phyloP scores from a whole-genome alignment of 495 filamentous ascomycete genomes.

The Platismatia glauca region DNA sequence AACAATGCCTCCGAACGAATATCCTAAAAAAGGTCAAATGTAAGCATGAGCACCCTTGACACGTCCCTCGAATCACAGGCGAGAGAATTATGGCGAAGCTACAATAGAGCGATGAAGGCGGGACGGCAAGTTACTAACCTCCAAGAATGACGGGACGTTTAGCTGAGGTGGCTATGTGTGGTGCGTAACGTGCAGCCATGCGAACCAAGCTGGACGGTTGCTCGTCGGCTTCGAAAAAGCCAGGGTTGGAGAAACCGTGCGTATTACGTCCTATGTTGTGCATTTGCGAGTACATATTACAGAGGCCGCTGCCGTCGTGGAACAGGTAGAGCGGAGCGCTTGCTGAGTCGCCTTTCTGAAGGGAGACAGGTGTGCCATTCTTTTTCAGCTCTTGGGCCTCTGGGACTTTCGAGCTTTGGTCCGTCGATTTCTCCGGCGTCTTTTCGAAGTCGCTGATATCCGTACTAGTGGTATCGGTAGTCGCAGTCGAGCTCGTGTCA shows the following conservation, averaged over 20 bases:
- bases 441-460: too few species aligned
- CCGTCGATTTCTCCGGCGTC: too few species aligned
- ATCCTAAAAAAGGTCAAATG: neutral
- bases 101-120: too few species aligned
- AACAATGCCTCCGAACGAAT: slow-evolving; percentile 19
- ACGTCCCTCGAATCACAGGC: too few species aligned
- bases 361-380: neutral
- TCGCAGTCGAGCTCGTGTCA: slow-evolving; percentile 1
- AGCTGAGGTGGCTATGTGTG: slow-evolving; percentile 3
- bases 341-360: neutral
- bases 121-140: neutral
- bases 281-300: slow-evolving; percentile 7
- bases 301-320: slow-evolving; percentile 15
- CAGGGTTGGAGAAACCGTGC: slow-evolving; percentile 10
- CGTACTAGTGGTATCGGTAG: too few species aligned
- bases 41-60: too few species aligned
- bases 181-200: neutral
- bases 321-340: slow-evolving; percentile 9
- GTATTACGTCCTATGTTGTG: slow-evolving; percentile 3
- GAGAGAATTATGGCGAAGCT: neutral
- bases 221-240: slow-evolving; percentile 6
- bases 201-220: neutral
- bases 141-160: neutral
- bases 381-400: too few species aligned
- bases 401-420: neutral